phyloP scores from a whole-genome alignment of 148 eudicot species.

The Vaccinium myrtillus region DNA sequence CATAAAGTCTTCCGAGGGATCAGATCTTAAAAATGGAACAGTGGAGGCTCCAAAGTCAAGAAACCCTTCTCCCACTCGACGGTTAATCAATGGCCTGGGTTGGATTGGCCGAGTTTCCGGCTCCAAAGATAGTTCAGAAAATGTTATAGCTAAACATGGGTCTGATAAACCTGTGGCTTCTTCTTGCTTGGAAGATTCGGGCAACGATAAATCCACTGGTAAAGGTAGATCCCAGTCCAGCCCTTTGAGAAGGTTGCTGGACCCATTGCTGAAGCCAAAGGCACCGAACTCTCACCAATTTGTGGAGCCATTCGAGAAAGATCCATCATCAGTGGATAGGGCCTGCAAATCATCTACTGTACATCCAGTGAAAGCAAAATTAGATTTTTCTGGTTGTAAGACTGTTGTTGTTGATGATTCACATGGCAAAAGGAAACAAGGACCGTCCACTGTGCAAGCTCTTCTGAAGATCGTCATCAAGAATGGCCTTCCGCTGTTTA shows the following conservation, averaged over 20 bases:
- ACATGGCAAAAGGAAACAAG: constrained; percentile 27
- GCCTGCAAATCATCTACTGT: constrained; percentile 27
- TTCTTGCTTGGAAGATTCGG: constrained; percentile 24
- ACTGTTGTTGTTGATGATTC: constrained; percentile 22
- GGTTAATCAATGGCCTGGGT: constrained; percentile 51
- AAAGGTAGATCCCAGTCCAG: constrained; percentile 54
- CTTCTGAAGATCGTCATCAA: constrained; percentile 66
- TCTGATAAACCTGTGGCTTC: constrained; percentile 29
- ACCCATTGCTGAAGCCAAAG: constrained; percentile 71
- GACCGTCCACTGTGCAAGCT: constrained; percentile 50
- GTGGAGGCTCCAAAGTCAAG: constrained; percentile 36
- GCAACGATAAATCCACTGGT: constrained; percentile 30
- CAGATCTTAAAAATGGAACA: constrained; percentile 30
- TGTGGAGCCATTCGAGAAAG: constrained; percentile 37
- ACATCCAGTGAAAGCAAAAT: constrained; percentile 29
- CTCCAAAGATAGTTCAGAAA: constrained; percentile 48
- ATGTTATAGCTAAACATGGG: constrained; percentile 28
- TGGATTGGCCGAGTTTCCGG: constrained; percentile 44
- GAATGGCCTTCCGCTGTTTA: constrained; percentile 82
- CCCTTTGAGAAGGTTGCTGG: constrained; percentile 83
- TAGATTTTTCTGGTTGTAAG: constrained; percentile 25
- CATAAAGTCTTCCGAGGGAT: constrained; percentile 27
- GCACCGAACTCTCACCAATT: constrained; percentile 24
- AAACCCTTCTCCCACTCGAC: constrained; percentile 64
- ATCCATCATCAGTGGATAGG: constrained; percentile 23